Evolutionary conservation across 2,329 filamentous ascomycete species (phyloP), one percentile per base, ranked within the genome.

Genomic region (Blastomyces percursus): DNA sequence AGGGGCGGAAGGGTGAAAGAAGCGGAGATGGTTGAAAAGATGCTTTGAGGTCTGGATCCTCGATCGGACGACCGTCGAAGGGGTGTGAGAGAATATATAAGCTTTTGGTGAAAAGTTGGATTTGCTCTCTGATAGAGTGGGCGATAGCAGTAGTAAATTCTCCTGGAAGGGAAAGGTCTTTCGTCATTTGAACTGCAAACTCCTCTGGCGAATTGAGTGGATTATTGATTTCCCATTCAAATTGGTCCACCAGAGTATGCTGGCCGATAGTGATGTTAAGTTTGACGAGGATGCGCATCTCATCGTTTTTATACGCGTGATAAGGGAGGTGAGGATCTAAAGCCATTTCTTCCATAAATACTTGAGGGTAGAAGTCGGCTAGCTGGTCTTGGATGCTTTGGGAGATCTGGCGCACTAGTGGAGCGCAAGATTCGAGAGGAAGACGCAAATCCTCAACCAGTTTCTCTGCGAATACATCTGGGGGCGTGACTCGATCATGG

Each of bases 201-300:
- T 96, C 91, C 76, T 99, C 94, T 2, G 94, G 91, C 0, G 89
- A 95, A 74, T 99, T 99, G 61, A 88, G 79, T 0, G 92, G 89
- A 73, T 96, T 95, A 76, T 97, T 97, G 73, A 97, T 91, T 69
- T 99, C 94, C 94, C 94, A 99, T 76, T 99, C 94, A 65, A 99
- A 97, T 73, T 97, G 94, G 71, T 99, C 94, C 44, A 96, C 88
- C 32, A 99, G 81, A 0, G 92, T 97, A 71, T 96, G 90, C 66
- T 90, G 88, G 50, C 93, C 94, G 71, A 99, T 96, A 7, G 94
- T 97, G 71, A 99, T 96, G 76, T 97, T 96, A 59, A 99, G 82
- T 76, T 96, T 97, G 76, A 99, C 86, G 52, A 96, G 79, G 68
- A 99, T 89, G 59, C 94, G 88, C 93, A 99, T 96, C 78, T 99